These are phyloP conservation scores for Linaria vulgaris DNA, from an alignment of 257 asterid genomes.

Conservation along the genomic window DNA sequence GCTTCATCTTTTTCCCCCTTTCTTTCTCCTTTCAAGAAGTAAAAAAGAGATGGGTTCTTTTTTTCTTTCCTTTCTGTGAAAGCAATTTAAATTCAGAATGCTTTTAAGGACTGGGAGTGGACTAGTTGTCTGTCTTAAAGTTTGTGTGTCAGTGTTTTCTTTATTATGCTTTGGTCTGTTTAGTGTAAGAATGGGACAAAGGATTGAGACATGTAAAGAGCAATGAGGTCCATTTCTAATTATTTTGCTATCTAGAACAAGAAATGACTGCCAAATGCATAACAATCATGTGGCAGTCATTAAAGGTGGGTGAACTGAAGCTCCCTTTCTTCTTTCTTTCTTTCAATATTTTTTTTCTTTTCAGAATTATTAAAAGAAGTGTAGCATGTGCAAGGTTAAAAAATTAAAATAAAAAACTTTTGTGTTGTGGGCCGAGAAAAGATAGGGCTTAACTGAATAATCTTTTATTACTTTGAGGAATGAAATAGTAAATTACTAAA, in stretches of 20 bases:
- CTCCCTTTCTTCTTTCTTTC: conserved; percentile 17
- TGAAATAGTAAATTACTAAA: background rate
- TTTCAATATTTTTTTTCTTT: no score
- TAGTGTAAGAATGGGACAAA: conserved; percentile 46
- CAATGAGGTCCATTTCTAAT: conserved; percentile 29
- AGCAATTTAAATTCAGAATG: conserved; percentile 42
- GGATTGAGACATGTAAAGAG: conserved; percentile 26
- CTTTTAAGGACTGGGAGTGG: conserved; percentile 22
- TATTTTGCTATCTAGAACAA: conserved; percentile 39
- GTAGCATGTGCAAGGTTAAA: conserved; percentile 31
- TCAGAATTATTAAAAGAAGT: no score
- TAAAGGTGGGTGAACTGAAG: conserved; percentile 46
- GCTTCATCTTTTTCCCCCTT: conserved; percentile 39
- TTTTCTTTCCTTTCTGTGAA: background rate
- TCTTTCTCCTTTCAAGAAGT: conserved; percentile 31
- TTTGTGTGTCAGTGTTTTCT: conserved; percentile 26
- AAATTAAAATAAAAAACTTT: background rate
- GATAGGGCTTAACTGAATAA: background rate
- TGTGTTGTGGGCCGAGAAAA: conserved; percentile 14
- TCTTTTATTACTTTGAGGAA: background rate
- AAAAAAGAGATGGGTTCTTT: conserved; percentile 1
- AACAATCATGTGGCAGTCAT: conserved; percentile 81
- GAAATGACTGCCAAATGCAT: conserved; percentile 46
- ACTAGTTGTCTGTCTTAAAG: conserved; percentile 12
- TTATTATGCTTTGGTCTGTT: conserved; percentile 21